phyloP scores from a whole-genome alignment of 2,329 filamentous ascomycete genomes.

The Blastomyces gilchristii region DNA sequence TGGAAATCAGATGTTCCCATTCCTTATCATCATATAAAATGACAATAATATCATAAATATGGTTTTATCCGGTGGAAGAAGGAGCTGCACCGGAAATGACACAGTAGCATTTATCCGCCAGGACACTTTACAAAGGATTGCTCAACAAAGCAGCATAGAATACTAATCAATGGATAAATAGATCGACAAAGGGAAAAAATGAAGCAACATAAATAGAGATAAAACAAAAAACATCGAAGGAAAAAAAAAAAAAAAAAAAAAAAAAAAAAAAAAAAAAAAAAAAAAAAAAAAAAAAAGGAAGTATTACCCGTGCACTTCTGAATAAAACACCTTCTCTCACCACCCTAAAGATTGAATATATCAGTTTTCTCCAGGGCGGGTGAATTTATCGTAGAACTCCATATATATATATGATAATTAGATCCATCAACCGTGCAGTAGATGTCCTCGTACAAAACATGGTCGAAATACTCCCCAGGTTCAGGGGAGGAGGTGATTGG shows the following conservation, averaged over 20 bases:
- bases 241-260: not conserved
- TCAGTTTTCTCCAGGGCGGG: not conserved
- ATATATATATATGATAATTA: not conserved
- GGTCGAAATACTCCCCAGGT: not conserved
- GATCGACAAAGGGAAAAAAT: no score
- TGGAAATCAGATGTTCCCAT: not conserved
- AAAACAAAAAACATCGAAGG: not conserved
- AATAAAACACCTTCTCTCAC: slow-evolving; percentile 56
- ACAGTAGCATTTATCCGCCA: not conserved
- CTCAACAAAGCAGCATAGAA: not conserved
- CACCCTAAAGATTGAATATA: slow-evolving; percentile 22
- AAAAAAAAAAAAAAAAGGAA: not conserved
- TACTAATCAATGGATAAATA: not conserved
- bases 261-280: not conserved
- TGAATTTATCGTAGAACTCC: not conserved
- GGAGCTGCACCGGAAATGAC: not conserved
- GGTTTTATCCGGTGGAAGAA: not conserved
- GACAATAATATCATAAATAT: no score
- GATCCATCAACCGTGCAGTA: not conserved
- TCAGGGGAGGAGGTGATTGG: not conserved
- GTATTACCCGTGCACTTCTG: slow-evolving; percentile 53
- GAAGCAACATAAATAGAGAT: not conserved
- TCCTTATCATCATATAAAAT: not conserved
- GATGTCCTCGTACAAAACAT: not conserved
- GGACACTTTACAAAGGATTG: not conserved